These are phyloP conservation scores for Phaeosphaeriaceae sp. DNA, from an alignment of 2,329 filamentous ascomycete genomes.

Conservation along the genomic window DNA sequence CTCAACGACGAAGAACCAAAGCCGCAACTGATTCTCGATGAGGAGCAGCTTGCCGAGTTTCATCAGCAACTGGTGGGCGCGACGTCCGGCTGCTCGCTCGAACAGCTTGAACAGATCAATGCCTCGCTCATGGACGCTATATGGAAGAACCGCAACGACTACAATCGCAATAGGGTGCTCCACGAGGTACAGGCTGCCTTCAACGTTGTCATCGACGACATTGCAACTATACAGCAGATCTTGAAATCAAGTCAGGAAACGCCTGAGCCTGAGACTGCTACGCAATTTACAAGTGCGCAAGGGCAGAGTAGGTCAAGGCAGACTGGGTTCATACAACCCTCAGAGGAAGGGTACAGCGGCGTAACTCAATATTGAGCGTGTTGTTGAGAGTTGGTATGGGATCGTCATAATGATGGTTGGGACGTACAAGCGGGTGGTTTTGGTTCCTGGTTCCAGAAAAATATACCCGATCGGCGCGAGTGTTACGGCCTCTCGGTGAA, in stretches of 20 bases:
- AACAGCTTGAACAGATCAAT: conserved; percentile 94
- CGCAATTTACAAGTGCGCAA: conserved; percentile 6
- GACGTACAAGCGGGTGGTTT: too few relatives aligned
- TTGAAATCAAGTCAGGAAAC: conserved; percentile 50
- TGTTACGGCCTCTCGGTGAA: background rate
- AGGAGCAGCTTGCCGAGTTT: conserved; percentile 62
- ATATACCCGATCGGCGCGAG: background rate
- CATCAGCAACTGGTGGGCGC: conserved; percentile 68
- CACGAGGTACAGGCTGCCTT: conserved; percentile 71
- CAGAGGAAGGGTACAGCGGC: background rate
- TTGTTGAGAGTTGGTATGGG: background rate
- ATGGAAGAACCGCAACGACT: conserved; percentile 80
- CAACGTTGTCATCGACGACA: conserved; percentile 75
- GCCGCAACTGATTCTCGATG: conserved; percentile 54
- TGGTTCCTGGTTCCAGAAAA: too few relatives aligned
- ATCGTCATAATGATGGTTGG: background rate
- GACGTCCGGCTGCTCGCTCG: conserved; percentile 82
- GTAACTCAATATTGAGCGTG: background rate
- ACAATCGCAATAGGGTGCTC: conserved; percentile 81
- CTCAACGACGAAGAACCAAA: conserved; percentile 50
- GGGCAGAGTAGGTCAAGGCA: background rate
- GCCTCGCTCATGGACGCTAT: conserved; percentile 88
- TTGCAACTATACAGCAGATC: conserved; percentile 61
- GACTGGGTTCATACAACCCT: background rate
- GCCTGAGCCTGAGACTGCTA: conserved; percentile 15